Percentiles rank a stretch among this genome's conserved stretches.
Conservation (phyloP, 257 asterid species). For the Rhazya stricta region DNA sequence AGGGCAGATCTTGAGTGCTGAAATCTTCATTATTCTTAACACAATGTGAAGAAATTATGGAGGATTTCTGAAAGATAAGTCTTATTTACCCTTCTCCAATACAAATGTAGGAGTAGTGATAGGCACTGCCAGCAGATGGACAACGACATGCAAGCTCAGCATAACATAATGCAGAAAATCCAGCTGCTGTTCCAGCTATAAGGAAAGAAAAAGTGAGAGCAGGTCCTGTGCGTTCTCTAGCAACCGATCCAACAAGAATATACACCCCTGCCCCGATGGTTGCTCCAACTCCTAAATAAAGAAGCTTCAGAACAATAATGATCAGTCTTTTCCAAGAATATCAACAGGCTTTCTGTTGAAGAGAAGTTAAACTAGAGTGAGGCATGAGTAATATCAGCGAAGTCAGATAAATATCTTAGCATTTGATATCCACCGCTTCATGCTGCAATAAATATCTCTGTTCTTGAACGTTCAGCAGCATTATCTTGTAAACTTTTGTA, state of each 20-base stretch:
- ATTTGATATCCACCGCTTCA: background rate
- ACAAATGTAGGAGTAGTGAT: constrained; percentile 92
- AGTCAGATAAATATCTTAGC: background rate
- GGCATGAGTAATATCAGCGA: background rate
- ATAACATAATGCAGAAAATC: constrained; percentile 92
- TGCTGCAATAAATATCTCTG: background rate
- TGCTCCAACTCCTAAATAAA: constrained; percentile 77
- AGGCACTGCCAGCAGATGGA: constrained; percentile 99
- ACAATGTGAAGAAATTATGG: background rate
- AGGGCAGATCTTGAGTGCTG: background rate
- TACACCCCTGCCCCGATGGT: constrained; percentile 99
- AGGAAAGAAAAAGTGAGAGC: constrained; percentile 84
- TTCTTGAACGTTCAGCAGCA: background rate
- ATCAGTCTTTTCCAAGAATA: background rate
- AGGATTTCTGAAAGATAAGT: background rate
- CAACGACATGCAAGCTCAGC: constrained; percentile 94
- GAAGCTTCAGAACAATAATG: constrained; percentile 10
- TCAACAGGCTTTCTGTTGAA: background rate
- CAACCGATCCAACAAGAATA: constrained; percentile 92
- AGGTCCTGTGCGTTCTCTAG: constrained; percentile 95
- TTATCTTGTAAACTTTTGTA: background rate
- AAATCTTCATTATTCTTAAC: background rate
- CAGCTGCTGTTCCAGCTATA: constrained; percentile 95
- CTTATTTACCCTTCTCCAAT: constrained; percentile 80
- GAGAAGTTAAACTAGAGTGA: background rate